phyloP scores from a whole-genome alignment of 2,329 filamentous ascomycete species.

The Aspergillus vadensis region DNA sequence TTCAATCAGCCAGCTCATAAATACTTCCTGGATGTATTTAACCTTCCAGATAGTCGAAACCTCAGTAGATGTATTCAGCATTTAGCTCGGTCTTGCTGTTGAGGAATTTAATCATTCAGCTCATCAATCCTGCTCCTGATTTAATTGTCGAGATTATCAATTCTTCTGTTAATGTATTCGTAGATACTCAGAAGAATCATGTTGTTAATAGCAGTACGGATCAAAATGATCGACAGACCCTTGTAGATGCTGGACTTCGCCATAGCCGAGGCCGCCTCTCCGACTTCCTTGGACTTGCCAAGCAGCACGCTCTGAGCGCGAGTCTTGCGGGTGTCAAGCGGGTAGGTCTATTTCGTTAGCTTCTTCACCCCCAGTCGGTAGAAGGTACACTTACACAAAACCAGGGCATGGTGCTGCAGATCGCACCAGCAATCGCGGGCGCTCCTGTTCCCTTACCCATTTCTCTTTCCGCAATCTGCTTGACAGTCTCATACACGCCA shows the following conservation, averaged over 20 bases:
- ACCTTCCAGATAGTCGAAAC: too few relatives aligned
- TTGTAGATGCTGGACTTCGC: constrained; percentile 51
- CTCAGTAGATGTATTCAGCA: too few relatives aligned
- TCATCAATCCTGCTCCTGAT: background rate
- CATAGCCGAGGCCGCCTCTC: constrained; percentile 42
- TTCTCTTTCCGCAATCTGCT: constrained; percentile 48
- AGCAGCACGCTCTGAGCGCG: constrained; percentile 51
- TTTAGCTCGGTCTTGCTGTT: too few relatives aligned
- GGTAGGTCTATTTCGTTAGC: constrained; percentile 44
- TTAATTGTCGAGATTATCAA: constrained; percentile 40
- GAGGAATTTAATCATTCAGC: too few relatives aligned
- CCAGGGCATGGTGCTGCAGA: constrained; percentile 52
- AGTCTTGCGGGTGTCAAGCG: constrained; percentile 52
- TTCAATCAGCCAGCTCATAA: too few relatives aligned
- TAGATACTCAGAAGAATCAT: constrained; percentile 52
- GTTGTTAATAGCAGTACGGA: constrained; percentile 51
- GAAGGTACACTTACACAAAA: constrained; percentile 41
- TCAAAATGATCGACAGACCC: constrained; percentile 50
- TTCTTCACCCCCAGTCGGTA: background rate
- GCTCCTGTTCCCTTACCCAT: constrained; percentile 47
- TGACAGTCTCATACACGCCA: constrained; percentile 50
- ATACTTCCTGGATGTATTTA: too few relatives aligned
- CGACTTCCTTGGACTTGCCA: constrained; percentile 45
- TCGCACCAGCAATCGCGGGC: constrained; percentile 48
- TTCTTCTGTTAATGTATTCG: constrained; percentile 49